A percentile compares a stretch with the other conserved stretches of the same genome.
Evolutionary conservation across 352 stramenopile species (phyloP).

Genomic region (Peronospora tabacina): DNA sequence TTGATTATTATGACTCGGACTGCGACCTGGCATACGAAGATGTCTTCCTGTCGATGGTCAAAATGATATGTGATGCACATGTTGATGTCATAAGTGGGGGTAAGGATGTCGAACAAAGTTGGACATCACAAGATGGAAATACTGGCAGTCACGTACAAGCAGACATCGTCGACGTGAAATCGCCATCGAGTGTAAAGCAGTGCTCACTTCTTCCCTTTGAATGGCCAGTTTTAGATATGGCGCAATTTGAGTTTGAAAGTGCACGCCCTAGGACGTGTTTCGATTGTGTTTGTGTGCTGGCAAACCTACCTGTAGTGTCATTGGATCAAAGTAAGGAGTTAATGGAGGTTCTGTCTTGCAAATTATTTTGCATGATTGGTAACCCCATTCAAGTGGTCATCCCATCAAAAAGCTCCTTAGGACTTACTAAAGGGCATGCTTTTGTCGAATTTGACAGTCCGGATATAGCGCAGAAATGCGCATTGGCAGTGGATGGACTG

Average conservation of each 20-base stretch:
- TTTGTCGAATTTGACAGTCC: constrained; percentile 82
- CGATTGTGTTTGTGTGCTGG: constrained; percentile 76
- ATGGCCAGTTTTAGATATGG: constrained; percentile 86
- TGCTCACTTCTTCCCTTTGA: constrained; percentile 49
- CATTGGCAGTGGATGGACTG: constrained; percentile 55
- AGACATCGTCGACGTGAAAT: neutral
- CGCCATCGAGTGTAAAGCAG: constrained; percentile 13
- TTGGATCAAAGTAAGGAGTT: constrained; percentile 66
- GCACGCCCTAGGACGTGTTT: constrained; percentile 70
- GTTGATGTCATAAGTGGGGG: constrained; percentile 31
- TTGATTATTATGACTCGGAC: constrained; percentile 60
- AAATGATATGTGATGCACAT: constrained; percentile 71
- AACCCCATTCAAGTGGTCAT: constrained; percentile 81
- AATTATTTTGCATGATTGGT: constrained; percentile 71
- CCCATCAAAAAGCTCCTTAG: constrained; percentile 48
- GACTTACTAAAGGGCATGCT: constrained; percentile 65
- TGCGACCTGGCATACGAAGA: constrained; percentile 76
- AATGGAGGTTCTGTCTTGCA: constrained; percentile 64
- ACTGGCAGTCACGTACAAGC: neutral
- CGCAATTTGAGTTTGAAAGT: constrained; percentile 83
- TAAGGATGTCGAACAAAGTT: constrained; percentile 6
- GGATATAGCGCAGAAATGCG: constrained; percentile 45
- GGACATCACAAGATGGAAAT: neutral
- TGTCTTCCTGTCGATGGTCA: constrained; percentile 69
- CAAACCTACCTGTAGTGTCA: constrained; percentile 70